phyloP scores from a whole-genome alignment of 2,329 filamentous ascomycete genomes.

The Penicillium sp. region DNA sequence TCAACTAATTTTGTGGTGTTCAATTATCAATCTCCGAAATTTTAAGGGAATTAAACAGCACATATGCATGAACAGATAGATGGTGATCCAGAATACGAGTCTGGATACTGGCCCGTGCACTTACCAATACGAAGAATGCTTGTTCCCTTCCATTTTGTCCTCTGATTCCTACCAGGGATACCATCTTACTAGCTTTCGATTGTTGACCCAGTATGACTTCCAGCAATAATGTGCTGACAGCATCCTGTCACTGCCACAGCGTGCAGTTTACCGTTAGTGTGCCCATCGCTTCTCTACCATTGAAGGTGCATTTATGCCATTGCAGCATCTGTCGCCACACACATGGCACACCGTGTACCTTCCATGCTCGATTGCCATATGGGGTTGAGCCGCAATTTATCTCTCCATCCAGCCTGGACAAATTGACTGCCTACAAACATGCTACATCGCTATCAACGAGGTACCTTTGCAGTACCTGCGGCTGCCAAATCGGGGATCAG shows the following conservation, averaged over 20 bases:
- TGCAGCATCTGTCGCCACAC: constrained; percentile 46
- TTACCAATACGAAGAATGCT: neutral
- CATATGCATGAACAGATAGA: no score
- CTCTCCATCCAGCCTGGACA: constrained; percentile 17
- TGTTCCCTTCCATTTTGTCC: neutral
- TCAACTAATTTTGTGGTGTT: no score
- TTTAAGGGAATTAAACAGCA: no score
- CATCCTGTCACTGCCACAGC: constrained; percentile 25
- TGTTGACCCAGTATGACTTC: neutral
- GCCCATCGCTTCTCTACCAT: constrained; percentile 33
- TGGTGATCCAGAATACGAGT: neutral
- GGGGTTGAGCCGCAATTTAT: constrained; percentile 24
- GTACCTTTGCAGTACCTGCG: constrained; percentile 48
- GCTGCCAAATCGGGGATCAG: constrained; percentile 34
- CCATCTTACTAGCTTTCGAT: neutral
- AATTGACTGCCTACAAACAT: constrained; percentile 31
- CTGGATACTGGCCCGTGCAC: neutral
- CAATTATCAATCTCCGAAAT: no score
- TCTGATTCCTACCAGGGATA: neutral
- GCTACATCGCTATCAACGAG: constrained; percentile 28
- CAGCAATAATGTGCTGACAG: constrained; percentile 19
- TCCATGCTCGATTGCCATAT: constrained; percentile 25
- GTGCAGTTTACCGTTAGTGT: constrained; percentile 38
- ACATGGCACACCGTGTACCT: constrained; percentile 35
- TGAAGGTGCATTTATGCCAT: constrained; percentile 45